A percentile compares a stretch with the other conserved stretches of the same genome.
phyloP scores from a whole-genome alignment of 2,329 filamentous ascomycete species.

The Pseudogymnoascus verrucosus region DNA sequence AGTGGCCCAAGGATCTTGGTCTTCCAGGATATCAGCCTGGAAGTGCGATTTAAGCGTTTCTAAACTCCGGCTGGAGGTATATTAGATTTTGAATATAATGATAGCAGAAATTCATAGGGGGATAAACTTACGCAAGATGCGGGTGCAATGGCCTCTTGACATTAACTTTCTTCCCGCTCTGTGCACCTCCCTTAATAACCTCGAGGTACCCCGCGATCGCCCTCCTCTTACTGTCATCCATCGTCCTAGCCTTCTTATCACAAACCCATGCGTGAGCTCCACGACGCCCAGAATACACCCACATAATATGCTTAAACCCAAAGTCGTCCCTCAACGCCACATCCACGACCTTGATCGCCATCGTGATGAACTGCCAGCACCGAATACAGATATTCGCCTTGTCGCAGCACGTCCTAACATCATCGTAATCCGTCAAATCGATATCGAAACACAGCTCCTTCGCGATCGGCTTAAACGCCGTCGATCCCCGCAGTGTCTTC shows the following conservation, averaged over 20 bases:
- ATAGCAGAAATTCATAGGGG: not conserved
- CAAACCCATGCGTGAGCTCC: constrained; percentile 98
- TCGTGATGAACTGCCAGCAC: constrained; percentile 96
- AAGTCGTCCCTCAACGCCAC: constrained; percentile 85
- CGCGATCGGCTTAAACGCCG: constrained; percentile 74
- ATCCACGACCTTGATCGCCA: constrained; percentile 94
- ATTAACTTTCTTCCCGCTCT: constrained; percentile 82
- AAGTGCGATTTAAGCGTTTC: constrained; percentile 81
- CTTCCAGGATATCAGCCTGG: constrained; percentile 68
- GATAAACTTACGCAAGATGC: constrained; percentile 58
- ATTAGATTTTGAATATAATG: constrained; percentile 11
- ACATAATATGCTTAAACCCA: constrained; percentile 92
- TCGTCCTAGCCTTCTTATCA: constrained; percentile 72
- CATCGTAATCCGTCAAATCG: constrained; percentile 97
- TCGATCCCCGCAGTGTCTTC: constrained; percentile 73
- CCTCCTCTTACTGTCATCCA: constrained; percentile 79
- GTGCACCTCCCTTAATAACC: constrained; percentile 75
- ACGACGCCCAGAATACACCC: constrained; percentile 96
- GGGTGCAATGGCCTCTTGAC: constrained; percentile 79
- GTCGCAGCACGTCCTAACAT: constrained; percentile 88
- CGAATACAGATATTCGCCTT: constrained; percentile 89
- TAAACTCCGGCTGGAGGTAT: constrained; percentile 59
- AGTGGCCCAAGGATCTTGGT: constrained; percentile 78
- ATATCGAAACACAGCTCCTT: constrained; percentile 99
- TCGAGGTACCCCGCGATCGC: constrained; percentile 87